Conservation (phyloP, 2,329 filamentous ascomycete genomes). For the Zymoseptoria tritici region DNA sequence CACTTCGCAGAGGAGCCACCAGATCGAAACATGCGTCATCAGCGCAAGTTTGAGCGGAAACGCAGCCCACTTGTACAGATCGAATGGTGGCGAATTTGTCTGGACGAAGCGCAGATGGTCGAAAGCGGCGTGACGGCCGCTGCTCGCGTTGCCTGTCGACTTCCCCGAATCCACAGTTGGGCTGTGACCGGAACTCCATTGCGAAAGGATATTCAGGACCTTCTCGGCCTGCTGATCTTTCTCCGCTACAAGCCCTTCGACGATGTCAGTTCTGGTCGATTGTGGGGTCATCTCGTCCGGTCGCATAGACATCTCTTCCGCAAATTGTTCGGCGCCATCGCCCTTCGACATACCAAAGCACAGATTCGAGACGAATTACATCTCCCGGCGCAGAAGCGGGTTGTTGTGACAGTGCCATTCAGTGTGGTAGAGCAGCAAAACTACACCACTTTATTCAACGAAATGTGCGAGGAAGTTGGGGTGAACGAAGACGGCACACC, state of each 20-base stretch:
- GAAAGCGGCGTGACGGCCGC: constrained; percentile 81
- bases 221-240: constrained; percentile 75
- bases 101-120: constrained; percentile 81
- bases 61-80: constrained; percentile 76
- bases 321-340: constrained; percentile 61
- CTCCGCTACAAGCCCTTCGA: constrained; percentile 71
- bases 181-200: constrained; percentile 87
- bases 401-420: constrained; percentile 84
- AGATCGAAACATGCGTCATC: constrained; percentile 57
- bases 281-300: constrained; percentile 61
- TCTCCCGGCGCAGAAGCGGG: constrained; percentile 74
- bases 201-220: constrained; percentile 67
- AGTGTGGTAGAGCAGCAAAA: constrained; percentile 86
- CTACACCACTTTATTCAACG: constrained; percentile 66
- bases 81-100: constrained; percentile 76
- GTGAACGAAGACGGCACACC: constrained; percentile 60
- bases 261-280: constrained; percentile 43
- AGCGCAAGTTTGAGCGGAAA: constrained; percentile 43
- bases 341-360: constrained; percentile 80
- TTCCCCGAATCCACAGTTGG: constrained; percentile 85
- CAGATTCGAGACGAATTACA: constrained; percentile 69
- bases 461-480: constrained; percentile 65
- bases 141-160: constrained; percentile 67
- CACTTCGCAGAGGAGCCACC: constrained; percentile 67
- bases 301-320: constrained; percentile 58